Conservation (phyloP, 176 grass and related monocot species). For the Cenchrus americanus region DNA sequence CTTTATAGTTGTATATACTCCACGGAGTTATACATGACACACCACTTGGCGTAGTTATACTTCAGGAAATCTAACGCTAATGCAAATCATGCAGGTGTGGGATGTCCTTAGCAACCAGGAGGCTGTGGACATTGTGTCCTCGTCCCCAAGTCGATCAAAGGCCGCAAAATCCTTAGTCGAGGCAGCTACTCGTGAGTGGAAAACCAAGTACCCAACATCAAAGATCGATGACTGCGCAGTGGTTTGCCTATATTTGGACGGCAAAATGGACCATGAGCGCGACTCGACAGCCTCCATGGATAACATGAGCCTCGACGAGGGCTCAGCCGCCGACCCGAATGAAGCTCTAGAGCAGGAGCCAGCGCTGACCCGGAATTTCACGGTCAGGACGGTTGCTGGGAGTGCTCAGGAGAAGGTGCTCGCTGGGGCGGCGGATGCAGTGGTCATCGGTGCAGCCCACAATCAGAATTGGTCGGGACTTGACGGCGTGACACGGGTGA, state of each 20-base stretch:
- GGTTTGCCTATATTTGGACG: conserved; percentile 82
- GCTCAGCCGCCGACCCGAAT: conserved; percentile 44
- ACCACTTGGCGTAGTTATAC: conserved; percentile 3
- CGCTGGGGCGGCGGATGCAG: conserved; percentile 16
- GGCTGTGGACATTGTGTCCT: conserved; percentile 80
- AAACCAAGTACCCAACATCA: conserved; percentile 91
- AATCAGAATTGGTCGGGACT: conserved; percentile 79
- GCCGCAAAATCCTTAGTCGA: conserved; percentile 75
- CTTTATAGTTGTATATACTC: conserved; percentile 18
- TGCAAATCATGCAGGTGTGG: conserved; percentile 77
- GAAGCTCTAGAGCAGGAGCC: conserved; percentile 61
- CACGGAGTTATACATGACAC: neutral
- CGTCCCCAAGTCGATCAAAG: conserved; percentile 62
- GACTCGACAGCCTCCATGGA: conserved; percentile 66
- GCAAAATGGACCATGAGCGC: conserved; percentile 58
- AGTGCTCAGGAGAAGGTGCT: conserved; percentile 50
- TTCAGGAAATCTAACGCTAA: conserved; percentile 3
- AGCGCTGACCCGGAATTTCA: conserved; percentile 70
- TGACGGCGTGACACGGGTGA: conserved; percentile 89
- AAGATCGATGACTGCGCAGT: conserved; percentile 90
- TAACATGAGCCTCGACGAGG: conserved; percentile 56
- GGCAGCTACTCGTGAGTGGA: conserved; percentile 88
- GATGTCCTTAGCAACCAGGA: conserved; percentile 98
- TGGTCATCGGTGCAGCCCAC: conserved; percentile 20
- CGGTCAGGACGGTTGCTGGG: conserved; percentile 59